These are phyloP conservation scores for Paraconiothyrium sp. DNA, from an alignment of 2,329 filamentous ascomycete genomes.

Conservation along the genomic window DNA sequence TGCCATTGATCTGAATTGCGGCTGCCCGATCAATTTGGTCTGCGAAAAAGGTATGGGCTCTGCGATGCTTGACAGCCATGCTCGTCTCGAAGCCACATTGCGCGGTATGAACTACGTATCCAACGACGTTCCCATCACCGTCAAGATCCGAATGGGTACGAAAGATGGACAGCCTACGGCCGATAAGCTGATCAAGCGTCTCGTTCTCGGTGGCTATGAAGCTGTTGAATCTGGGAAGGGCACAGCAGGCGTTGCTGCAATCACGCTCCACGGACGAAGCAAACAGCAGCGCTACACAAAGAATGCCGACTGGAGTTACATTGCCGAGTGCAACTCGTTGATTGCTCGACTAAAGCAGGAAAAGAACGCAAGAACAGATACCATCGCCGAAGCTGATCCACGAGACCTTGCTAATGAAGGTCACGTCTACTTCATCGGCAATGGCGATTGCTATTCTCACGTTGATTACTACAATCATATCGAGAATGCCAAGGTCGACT, in stretches of 20 bases:
- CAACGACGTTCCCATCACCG: constrained; percentile 88
- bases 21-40: constrained; percentile 95
- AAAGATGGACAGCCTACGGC: constrained; percentile 82
- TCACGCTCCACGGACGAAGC: constrained; percentile 92
- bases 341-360: constrained; percentile 81
- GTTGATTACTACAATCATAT: constrained; percentile 84
- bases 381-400: constrained; percentile 77
- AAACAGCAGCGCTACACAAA: constrained; percentile 94
- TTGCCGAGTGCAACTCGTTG: constrained; percentile 85
- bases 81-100: constrained; percentile 93
- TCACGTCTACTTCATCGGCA: constrained; percentile 90
- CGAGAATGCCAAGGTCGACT: constrained; percentile 80
- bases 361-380: constrained; percentile 75
- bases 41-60: constrained; percentile 89
- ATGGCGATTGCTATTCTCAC: constrained; percentile 96
- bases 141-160: constrained; percentile 94
- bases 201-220: constrained; percentile 82
- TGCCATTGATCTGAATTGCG: constrained; percentile 94
- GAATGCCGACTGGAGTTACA: constrained; percentile 94
- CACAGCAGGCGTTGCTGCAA: constrained; percentile 79
- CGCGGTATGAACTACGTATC: constrained; percentile 96
- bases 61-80: constrained; percentile 85
- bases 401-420: constrained; percentile 74
- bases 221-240: constrained; percentile 72
- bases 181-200: constrained; percentile 79